These are phyloP conservation scores for Pseudogymnoascus sp. DNA, from an alignment of 2,329 filamentous ascomycete species.

Conservation along the genomic window DNA sequence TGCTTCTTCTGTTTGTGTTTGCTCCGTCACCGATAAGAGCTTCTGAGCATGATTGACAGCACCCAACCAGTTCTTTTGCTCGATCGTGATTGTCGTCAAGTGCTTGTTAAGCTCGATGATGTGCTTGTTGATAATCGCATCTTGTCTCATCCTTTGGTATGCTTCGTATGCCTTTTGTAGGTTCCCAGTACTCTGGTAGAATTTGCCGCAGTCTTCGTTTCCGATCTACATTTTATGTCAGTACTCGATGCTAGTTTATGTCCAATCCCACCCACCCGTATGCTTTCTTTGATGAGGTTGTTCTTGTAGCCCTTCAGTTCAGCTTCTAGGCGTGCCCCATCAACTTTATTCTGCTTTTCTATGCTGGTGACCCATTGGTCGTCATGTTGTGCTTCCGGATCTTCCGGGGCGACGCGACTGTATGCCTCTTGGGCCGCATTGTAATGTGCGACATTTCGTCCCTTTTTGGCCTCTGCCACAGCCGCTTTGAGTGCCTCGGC, in stretches of 20 bases:
- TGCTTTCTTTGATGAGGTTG: constrained; percentile 95
- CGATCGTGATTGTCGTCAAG: constrained; percentile 65
- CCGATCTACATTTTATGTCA: constrained; percentile 59
- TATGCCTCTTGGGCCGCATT: constrained; percentile 60
- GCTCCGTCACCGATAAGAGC: constrained; percentile 39
- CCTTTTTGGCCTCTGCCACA: constrained; percentile 65
- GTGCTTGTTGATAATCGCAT: constrained; percentile 76
- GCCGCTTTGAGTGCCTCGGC: constrained; percentile 75
- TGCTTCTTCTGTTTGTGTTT: constrained; percentile 31
- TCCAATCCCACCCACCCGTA: constrained; percentile 53
- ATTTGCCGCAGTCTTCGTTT: constrained; percentile 81
- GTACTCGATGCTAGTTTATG: background rate
- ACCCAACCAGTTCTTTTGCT: constrained; percentile 68
- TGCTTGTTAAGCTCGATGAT: constrained; percentile 76
- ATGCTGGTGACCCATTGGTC: constrained; percentile 66
- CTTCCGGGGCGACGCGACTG: constrained; percentile 52
- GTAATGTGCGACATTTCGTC: constrained; percentile 67
- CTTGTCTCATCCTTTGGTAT: constrained; percentile 81
- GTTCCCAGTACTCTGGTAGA: constrained; percentile 73
- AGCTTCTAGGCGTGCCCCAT: constrained; percentile 68
- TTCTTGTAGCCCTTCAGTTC: constrained; percentile 93
- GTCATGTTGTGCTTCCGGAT: constrained; percentile 62
- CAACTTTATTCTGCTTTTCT: constrained; percentile 57
- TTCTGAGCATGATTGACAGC: constrained; percentile 61
- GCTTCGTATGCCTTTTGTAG: constrained; percentile 65